Base-by-base conservation (phyloP, 805 yeast genomes). In the Kurtzmaniella cleridarum region DNA sequence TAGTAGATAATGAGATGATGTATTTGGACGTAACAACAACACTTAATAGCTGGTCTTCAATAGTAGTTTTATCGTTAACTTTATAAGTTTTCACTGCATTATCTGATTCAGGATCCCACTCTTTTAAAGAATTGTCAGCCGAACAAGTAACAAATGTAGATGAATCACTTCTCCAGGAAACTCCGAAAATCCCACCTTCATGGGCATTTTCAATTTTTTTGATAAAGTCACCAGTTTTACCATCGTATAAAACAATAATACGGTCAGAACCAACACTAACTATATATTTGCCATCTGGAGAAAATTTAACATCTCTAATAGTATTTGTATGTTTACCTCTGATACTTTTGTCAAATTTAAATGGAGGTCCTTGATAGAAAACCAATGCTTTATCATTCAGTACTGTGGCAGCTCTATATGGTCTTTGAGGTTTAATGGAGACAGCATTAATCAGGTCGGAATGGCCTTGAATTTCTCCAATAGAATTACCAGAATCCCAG, bases 381-480 rank as follows among this genome's bases (percentile, higher is more conserved):
- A 90, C 95, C 47, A 90, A 61, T 1, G 86, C 82, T 38, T 81
- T 79, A 57, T 93, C 98, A 55, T 90, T 96, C 30, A 95, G 78
- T 7, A 84, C 97, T 2, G 98, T 89, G 5, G 84, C 95, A 0
- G 96, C 96, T 41, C 96, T 71, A 66, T 84, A 87, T 8, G 98
- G 98, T 60, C 98, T 78, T 46, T 75, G 77, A 15, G 90, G 88
- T 54, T 84, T 82, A 47, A 91, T 82, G 41, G 84, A 78, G 15
- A 89, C 95, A 0, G 93, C 87, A 54, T 85, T 88, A 54, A 91
- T 78, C 34, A 76, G 78, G 18, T 87, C 81, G 13, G 91, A 75
- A 57, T 93, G 98, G 17, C 98, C 98, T 35, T 89, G 80, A 51
- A 91, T 82, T 56, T 93, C 98, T 40, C 98, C 99, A 32, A 93